Conservation (phyloP, 305 asterid genomes). For the Rubia tinctorum region DNA sequence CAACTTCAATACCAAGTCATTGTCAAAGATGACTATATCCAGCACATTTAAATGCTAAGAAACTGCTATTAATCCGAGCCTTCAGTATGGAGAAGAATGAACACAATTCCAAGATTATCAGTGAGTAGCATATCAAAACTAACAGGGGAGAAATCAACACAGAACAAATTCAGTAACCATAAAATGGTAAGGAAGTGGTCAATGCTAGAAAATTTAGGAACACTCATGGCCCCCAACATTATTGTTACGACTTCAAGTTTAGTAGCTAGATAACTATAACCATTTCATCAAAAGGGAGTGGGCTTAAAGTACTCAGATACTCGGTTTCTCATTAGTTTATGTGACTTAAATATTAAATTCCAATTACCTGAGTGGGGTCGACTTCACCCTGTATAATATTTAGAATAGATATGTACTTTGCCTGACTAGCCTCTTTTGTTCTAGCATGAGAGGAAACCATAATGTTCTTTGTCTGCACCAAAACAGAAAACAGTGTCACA, state of each 20-base stretch:
- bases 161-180: neutral
- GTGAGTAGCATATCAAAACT: neutral
- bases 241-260: neutral
- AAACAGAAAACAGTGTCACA: slow-evolving; percentile 24
- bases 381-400: slow-evolving; percentile 99
- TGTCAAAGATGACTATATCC: neutral
- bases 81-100: neutral
- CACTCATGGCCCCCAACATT: neutral
- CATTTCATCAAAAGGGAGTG: slow-evolving; percentile 1
- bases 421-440: slow-evolving; percentile 97
- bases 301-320: neutral
- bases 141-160: neutral
- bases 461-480: slow-evolving; percentile 85
- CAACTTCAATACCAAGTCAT: neutral
- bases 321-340: neutral
- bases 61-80: neutral
- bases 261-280: neutral
- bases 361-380: slow-evolving; percentile 96
- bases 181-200: neutral
- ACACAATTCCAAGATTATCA: neutral
- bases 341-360: slow-evolving; percentile 8
- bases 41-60: neutral
- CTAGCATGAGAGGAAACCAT: slow-evolving; percentile 97
- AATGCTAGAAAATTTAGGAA: neutral
- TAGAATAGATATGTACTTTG: slow-evolving; percentile 94